Base-by-base conservation (phyloP, 1,284 basidiomycete genomes). In the Cutaneotrichosporon sp. region DNA sequence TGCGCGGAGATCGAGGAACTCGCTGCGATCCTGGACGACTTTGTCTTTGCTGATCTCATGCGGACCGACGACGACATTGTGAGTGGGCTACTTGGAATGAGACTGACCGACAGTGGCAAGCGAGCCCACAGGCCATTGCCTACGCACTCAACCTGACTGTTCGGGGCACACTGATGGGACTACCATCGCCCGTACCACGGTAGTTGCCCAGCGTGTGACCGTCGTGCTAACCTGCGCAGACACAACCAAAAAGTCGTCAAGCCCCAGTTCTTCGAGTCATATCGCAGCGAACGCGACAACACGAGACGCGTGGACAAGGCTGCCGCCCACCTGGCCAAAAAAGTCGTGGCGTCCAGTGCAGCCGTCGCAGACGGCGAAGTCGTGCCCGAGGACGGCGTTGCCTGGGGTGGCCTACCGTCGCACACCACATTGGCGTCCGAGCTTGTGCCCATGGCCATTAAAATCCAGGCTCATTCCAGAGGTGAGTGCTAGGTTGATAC, bases 111-210 rank as follows among this genome's bases (percentile, higher is more conserved):
- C 63, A 88, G 85, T 86, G 84, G 83, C 83, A 85, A 59, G 72
- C 72, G 4, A 70, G 68, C 30, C 56, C 69, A 0, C 81, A 86
- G 66, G 78, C 84, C 2, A 87, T 87, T 54, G 87, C 90, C 0
- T 87, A 97, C 69, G 82, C 84, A 14, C 93, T 97, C 67, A 85
- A 93, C 58, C 76, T 90, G 13, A 74, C 89, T 10, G 80, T 88
- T 2, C 77, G 90, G 17, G 87, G 88, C 0, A 84, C 86, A 0
- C 77, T 96, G 26, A 84, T 93, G 66, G 81, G 84, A 2, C 80
- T 98, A 2, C 94, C 94, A 0, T 83, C 83, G 1, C 94, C 94
- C 1, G 90, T 97, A 2, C 77, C 81, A 1, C 79, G 90, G 35
- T 80, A 77, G 4, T 67, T 54, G 47, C 7, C 13, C n/a, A n/a